Conservation (phyloP, 1,139 yeast genomes). For the Saccharomyces hybrid region DNA sequence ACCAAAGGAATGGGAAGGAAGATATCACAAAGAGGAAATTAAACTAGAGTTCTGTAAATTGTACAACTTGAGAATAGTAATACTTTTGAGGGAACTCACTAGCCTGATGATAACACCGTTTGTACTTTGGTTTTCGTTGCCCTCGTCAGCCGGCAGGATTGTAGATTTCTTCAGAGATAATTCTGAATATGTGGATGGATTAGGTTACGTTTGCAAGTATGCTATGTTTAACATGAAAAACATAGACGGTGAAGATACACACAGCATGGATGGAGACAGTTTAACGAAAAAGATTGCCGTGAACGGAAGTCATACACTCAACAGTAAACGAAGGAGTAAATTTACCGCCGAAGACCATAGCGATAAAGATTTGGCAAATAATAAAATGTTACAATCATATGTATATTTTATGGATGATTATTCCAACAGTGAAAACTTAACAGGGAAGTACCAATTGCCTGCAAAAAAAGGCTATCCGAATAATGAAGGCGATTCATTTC, state of each 20-base stretch:
- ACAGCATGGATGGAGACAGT: constrained; percentile 43
- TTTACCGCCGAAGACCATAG: constrained; percentile 23
- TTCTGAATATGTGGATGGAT: constrained; percentile 84
- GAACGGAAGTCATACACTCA: not conserved
- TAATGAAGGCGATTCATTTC: constrained; percentile 6
- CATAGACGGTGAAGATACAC: not conserved
- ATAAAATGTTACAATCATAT: constrained; percentile 88
- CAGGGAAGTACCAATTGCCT: constrained; percentile 32
- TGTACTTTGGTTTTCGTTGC: constrained; percentile 75
- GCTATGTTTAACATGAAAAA: constrained; percentile 64
- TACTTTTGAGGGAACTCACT: constrained; percentile 71
- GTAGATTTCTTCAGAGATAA: constrained; percentile 87
- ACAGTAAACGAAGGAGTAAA: constrained; percentile 6
- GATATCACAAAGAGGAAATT: constrained; percentile 73
- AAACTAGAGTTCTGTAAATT: constrained; percentile 74
- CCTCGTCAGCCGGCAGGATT: constrained; percentile 62
- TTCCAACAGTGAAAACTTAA: constrained; percentile 39
- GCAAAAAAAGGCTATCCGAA: constrained; percentile 7
- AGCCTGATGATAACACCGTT: constrained; percentile 83
- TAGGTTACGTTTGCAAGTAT: constrained; percentile 89
- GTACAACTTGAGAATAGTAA: constrained; percentile 63
- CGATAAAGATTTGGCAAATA: constrained; percentile 54
- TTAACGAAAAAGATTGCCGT: constrained; percentile 28
- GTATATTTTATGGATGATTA: constrained; percentile 81
- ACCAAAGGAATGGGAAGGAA: constrained; percentile 81